A percentile compares a stretch with the other conserved stretches of the same genome.
Conservation (phyloP, 2,329 filamentous ascomycete species). For the Hymenoscyphus fraxineus region DNA sequence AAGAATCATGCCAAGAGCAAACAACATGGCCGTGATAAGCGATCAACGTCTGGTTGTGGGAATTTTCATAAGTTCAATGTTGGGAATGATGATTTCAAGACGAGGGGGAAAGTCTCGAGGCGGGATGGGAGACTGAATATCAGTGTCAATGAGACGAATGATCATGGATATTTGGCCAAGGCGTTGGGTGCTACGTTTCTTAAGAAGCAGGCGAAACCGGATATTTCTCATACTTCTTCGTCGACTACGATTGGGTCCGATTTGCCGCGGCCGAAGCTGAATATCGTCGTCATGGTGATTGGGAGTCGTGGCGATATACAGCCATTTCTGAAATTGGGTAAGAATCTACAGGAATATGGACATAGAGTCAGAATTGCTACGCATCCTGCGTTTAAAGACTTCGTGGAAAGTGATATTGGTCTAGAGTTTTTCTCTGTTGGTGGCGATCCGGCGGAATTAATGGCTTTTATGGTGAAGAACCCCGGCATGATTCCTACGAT, state of each 20-base stretch:
- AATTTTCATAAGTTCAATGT: slow-evolving; percentile 54
- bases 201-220: slow-evolving; percentile 37
- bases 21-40: slow-evolving; percentile 6
- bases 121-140: slow-evolving; percentile 69
- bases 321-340: slow-evolving; percentile 72
- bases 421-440: slow-evolving; percentile 80
- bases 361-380: slow-evolving; percentile 76
- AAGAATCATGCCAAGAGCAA: neutral
- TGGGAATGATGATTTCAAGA: slow-evolving; percentile 61
- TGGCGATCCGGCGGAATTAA: slow-evolving; percentile 74
- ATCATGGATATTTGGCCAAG: slow-evolving; percentile 70
- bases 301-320: slow-evolving; percentile 77
- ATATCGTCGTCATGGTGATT: slow-evolving; percentile 82
- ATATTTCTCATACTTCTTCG: slow-evolving; percentile 20
- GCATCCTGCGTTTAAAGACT: slow-evolving; percentile 72
- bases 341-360: slow-evolving; percentile 67
- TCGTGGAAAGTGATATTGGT: slow-evolving; percentile 67
- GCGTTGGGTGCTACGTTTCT: slow-evolving; percentile 62
- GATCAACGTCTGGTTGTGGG: slow-evolving; percentile 12
- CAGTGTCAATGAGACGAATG: slow-evolving; percentile 65
- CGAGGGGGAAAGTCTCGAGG: slow-evolving; percentile 61
- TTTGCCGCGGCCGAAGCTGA: slow-evolving; percentile 43
- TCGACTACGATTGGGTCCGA: slow-evolving; percentile 20
- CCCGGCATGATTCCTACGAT: slow-evolving; percentile 72
- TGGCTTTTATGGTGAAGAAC: slow-evolving; percentile 84